Evolutionary conservation across 768 basidiomycete genomes (phyloP), one percentile per base, ranked within the genome.

Genomic region (Strobilomyces confusus): DNA sequence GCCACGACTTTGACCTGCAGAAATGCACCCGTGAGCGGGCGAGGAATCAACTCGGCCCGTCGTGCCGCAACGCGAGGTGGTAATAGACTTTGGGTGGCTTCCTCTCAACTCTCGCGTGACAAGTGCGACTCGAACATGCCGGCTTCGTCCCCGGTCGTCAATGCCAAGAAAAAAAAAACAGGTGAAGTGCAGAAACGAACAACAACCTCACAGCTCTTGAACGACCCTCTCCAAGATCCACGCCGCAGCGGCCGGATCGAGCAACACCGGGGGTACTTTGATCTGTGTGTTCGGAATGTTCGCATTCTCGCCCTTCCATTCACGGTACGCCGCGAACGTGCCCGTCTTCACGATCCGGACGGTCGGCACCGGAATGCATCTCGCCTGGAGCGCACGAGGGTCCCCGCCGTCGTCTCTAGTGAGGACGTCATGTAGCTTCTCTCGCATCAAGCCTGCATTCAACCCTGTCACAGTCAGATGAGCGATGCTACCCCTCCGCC

Each of bases 261-360:
- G 5, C 15, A 58, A 17, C 3, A 61, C 51, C 3, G 51, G 9
- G 0, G 59, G 62, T 5, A 58, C 44, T 15, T 64, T 64, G 33
- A 58, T 23, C 23, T 36, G 61, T 59, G 7, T 40, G 54, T 1
- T 30, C 37, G n/a, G 38, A 2, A 48, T 7, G 3, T 59, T 59
- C 5, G 14, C 19, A 8, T 5, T 42, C 43, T 51, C 42, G 14
- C 38, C 42, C 36, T 42, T 63, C 55, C 57, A 59, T 33, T 22
- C 44, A 46, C 61, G 56, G 33, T 57, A 65, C 4, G 56, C 63
- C 3, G 43, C 32, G 13, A 65, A 65, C 9, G 58, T 61, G 9
- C 65, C 61, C 1, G 48, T 20, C 20, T 58, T 50, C 5, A 67
- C 48, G 3, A 67, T 48, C 5, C 61, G 61, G 41, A 68, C 51